Percentiles rank a stretch among this genome's conserved stretches.
Conservation (phyloP, 768 basidiomycete genomes). For the Strobilomyces echinocephalus region DNA sequence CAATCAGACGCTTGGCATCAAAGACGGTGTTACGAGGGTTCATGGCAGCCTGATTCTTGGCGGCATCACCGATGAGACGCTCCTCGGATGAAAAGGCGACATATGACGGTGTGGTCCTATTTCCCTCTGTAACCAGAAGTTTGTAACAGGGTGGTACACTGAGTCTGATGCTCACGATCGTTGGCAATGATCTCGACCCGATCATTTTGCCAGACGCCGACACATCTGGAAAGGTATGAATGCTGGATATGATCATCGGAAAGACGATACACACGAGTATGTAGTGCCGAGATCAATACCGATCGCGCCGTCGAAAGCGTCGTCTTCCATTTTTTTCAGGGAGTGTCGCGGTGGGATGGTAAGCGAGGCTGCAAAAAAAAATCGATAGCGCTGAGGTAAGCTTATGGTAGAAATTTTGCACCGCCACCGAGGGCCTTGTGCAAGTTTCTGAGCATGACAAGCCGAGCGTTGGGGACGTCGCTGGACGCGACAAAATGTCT, state of each 20-base stretch:
- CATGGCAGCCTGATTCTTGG: conserved; percentile 99
- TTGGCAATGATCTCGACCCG: conserved; percentile 99
- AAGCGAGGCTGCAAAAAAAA: conserved; percentile 26
- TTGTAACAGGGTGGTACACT: not conserved
- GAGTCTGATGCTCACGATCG: conserved; percentile 61
- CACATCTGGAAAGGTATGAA: conserved; percentile 59
- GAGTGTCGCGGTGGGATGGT: conserved; percentile 31
- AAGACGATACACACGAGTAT: conserved; percentile 66
- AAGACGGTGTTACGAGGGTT: conserved; percentile 99
- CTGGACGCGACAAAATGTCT: conserved; percentile 22
- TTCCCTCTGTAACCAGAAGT: conserved; percentile 64
- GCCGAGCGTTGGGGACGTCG: conserved; percentile 21
- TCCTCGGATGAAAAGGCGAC: conserved; percentile 96
- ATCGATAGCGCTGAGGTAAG: conserved; percentile 55
- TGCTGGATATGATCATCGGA: conserved; percentile 18
- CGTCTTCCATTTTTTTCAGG: conserved; percentile 72
- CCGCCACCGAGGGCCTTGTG: conserved; percentile 24
- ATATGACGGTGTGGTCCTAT: conserved; percentile 98
- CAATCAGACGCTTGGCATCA: conserved; percentile 98
- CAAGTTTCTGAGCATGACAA: conserved; percentile 23
- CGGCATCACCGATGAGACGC: conserved; percentile 97
- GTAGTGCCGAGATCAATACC: conserved; percentile 98
- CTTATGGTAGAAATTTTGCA: conserved; percentile 28
- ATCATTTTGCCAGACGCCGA: conserved; percentile 99
- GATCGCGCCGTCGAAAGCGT: conserved; percentile 87